Evolutionary conservation across 129 eudicot species (phyloP), one percentile per base, ranked within the genome.

Genomic region (Saposhnikovia divaricata): DNA sequence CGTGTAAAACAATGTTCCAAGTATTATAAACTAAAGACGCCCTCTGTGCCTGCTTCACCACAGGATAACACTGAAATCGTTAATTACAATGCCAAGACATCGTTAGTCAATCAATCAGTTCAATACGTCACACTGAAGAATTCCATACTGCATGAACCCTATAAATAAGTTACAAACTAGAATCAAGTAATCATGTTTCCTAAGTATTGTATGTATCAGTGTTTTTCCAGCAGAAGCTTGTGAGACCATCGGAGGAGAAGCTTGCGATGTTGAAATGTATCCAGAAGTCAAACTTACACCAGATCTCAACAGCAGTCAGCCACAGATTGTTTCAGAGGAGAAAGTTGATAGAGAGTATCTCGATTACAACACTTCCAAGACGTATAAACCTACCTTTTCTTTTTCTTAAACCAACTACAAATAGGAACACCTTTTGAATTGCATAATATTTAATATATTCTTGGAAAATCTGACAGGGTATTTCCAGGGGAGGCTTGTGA

Each of bases 221-320:
- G 93, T 91, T 16, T 91, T 91, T 55, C 93, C 91, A 31, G 96
- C 96, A 44, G 96, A 91, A 88, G 96, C 96, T 84, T 91, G 96
- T 45, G 93, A 91, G 75, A 86, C 89, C 16, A 5, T 87, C 6
- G 93, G 93, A 4, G 96, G 93, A 25, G 93, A 83, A 21, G 88
- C 90, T 46, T 89, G 93, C 80, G 77, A 80, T 16, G 93, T 87
- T 21, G 84, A 84, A 40, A 89, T 89, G 82, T 86, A 78, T 83
- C 93, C 96, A 3, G 96, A 91, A 81, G 83, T 84, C 83, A 89
- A 91, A 80, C 89, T 85, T 77, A 80, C 76, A 59, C 71, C 82
- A 7, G 82, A 87, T 75, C 16, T 78, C 55, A 47, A 47, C 53
- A 77, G 57, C 78, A 43, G 19, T 59, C 75, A 13, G 6, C 72